phyloP scores from a whole-genome alignment of 129 eudicot genomes.

The Tanacetum coccineum region DNA sequence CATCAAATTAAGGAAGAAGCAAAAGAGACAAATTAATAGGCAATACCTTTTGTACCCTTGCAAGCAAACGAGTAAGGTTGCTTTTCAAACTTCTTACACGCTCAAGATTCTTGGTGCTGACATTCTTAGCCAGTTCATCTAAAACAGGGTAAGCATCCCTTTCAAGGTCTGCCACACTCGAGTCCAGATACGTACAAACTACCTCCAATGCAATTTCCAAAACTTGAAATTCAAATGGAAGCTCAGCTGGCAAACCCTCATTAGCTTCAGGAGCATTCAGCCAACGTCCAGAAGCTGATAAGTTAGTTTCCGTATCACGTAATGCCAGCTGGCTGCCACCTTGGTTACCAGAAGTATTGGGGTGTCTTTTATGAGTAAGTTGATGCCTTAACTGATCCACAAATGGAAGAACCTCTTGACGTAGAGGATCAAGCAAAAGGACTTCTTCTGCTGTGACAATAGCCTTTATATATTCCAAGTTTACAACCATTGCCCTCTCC shows the following conservation, averaged over 20 bases:
- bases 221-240: conserved; percentile 97
- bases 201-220: conserved; percentile 89
- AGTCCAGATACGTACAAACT: conserved; percentile 82
- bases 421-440: conserved; percentile 92
- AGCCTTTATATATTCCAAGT: conserved; percentile 90
- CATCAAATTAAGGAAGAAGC: not conserved
- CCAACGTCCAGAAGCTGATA: conserved; percentile 67
- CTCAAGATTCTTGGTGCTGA: conserved; percentile 96
- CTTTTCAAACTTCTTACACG: conserved; percentile 93
- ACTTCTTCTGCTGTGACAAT: conserved; percentile 97
- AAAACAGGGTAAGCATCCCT: conserved; percentile 88
- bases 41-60: conserved; percentile 93
- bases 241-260: conserved; percentile 80
- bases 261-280: conserved; percentile 51
- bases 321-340: conserved; percentile 33
- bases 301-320: conserved; percentile 50
- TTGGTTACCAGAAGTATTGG: conserved; percentile 20
- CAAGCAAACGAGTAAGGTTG: conserved; percentile 94
- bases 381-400: conserved; percentile 93
- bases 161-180: conserved; percentile 84
- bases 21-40: not conserved
- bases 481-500: conserved; percentile 97
- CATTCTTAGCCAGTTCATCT: conserved; percentile 92
- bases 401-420: conserved; percentile 94
- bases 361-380: conserved; percentile 45